Evolutionary conservation across 1,284 basidiomycete genomes (phyloP), one percentile per base, ranked within the genome.

Genomic region (Ceratobasidium sp.): DNA sequence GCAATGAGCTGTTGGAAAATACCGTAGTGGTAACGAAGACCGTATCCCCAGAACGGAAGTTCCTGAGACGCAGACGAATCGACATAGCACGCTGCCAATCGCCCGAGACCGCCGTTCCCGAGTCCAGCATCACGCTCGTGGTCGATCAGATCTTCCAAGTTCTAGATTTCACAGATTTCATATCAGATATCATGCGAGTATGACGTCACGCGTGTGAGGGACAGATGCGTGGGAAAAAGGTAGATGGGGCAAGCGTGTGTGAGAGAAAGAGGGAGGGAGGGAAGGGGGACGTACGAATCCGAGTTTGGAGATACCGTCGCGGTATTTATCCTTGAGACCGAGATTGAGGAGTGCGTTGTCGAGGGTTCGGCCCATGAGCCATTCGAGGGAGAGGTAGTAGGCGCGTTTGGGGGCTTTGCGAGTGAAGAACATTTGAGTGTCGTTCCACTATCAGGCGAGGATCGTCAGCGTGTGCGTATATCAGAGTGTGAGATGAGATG

Each of bases 1-100:
- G 89, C 89, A 80, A 95, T 94, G 73, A 96, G 88, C 84, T 98
- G 96, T 83, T 96, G 93, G 89, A 98, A 98, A 83, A 98, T 96
- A 79, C 95, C 95, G 79, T 96, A 96, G 81, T 93, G 91, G 87
- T 96, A 94, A 75, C 80, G 76, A 75, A 77, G 59, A 17, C 76
- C 76, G 47, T 77, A 77, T 1, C 76, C 76, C 76, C 76, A 73
- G 54, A 31, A n/a, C 2, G 48, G 51, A 19, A 64, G 85, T 79
- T 93, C 92, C 80, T 94, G 91, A 14, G 92, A 93, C 1, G 95
- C 92, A 64, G 88, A 89, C 4, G 93, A 94, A 80, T 95, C 93
- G 76, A 96, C 89, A 83, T 97, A 98, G 84, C 96, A 98, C 1
- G 96, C 96, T 1, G 96, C 96, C 51, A 98, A 88, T 69, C 96